These are phyloP conservation scores for Hypoxylon subgilvum DNA, from an alignment of 495 filamentous ascomycete genomes.

Conservation along the genomic window DNA sequence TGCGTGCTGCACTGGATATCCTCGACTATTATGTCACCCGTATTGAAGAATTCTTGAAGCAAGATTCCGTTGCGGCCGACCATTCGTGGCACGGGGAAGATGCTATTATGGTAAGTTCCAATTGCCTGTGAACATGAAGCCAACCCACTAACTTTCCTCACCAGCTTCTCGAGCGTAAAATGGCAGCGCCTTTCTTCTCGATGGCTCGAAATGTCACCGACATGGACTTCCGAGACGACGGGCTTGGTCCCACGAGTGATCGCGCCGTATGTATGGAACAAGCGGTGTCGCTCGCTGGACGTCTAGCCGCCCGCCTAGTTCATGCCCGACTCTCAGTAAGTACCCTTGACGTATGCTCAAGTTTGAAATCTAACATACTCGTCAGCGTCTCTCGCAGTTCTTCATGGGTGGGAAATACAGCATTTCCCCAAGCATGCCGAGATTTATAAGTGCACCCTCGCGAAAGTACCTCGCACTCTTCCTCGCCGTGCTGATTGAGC, in stretches of 20 bases:
- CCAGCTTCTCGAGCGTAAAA: constrained; percentile 46
- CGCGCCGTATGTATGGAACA: constrained; percentile 48
- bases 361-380: constrained; percentile 23
- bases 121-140: not conserved
- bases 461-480: constrained; percentile 50
- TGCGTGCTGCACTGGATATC: constrained; percentile 47
- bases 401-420: constrained; percentile 48
- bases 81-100: constrained; percentile 49
- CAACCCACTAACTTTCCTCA: not conserved
- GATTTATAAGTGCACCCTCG: constrained; percentile 35
- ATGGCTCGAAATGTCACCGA: constrained; percentile 46
- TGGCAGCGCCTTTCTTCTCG: constrained; percentile 49
- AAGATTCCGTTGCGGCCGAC: constrained; percentile 27
- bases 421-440: constrained; percentile 46
- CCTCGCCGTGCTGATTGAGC: constrained; percentile 46
- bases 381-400: constrained; percentile 44
- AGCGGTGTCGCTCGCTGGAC: constrained; percentile 45
- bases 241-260: constrained; percentile 31
- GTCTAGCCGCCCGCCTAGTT: constrained; percentile 49
- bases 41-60: constrained; percentile 47
- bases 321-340: constrained; percentile 47
- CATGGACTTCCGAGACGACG: constrained; percentile 22
- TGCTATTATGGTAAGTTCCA: constrained; percentile 45
- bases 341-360: not conserved
- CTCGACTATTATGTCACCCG: constrained; percentile 46